Conservation (phyloP, 257 asterid genomes). For the Echium plantagineum region DNA sequence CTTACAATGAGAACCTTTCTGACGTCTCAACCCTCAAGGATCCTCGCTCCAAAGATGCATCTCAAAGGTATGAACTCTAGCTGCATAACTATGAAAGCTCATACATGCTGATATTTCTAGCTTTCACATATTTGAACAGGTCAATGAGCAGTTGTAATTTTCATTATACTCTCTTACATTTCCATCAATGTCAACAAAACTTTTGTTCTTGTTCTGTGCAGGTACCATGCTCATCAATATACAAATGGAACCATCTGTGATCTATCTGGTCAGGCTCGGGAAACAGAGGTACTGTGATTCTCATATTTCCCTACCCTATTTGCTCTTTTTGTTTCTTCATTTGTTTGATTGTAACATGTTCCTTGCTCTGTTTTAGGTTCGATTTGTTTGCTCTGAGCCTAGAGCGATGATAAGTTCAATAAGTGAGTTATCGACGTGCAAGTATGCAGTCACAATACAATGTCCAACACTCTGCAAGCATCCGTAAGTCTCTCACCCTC, state of each 20-base stretch:
- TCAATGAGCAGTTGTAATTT: background rate
- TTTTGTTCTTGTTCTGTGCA: constrained; percentile 17
- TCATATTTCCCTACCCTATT: constrained; percentile 4
- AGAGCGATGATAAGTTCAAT: constrained; percentile 91
- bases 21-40: constrained; percentile 78
- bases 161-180: background rate
- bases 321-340: constrained; percentile 7
- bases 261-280: constrained; percentile 82
- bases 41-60: constrained; percentile 97
- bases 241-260: constrained; percentile 87
- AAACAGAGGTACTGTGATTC: constrained; percentile 58
- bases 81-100: background rate
- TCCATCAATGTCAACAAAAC: background rate
- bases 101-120: background rate
- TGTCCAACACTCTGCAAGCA: constrained; percentile 94
- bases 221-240: constrained; percentile 87
- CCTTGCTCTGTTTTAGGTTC: constrained; percentile 50
- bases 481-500: constrained; percentile 57
- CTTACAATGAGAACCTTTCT: constrained; percentile 62
- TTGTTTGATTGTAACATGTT: constrained; percentile 1
- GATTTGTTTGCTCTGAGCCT: constrained; percentile 91
- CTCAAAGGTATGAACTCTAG: constrained; percentile 61
- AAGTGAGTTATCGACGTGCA: constrained; percentile 94
- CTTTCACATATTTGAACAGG: background rate
- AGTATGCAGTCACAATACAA: constrained; percentile 90